Evolutionary conservation across 23 red algal species (phyloP).

Genomic region (Rhodosorus marinus): DNA sequence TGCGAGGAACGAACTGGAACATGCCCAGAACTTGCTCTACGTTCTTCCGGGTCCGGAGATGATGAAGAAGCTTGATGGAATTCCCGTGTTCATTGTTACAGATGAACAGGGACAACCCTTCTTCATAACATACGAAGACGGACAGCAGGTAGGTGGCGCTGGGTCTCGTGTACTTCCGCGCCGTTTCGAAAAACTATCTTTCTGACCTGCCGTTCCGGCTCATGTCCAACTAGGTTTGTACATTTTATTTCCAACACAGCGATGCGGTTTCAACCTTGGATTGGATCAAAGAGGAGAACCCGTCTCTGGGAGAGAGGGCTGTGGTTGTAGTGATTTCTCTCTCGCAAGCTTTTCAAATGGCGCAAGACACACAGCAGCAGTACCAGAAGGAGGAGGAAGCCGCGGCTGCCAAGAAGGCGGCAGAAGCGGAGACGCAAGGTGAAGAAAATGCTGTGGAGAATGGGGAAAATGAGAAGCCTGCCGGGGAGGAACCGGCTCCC

Average conservation of each 20-base stretch:
- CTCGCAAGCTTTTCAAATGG: conserved; percentile 64
- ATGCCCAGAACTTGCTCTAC: conserved; percentile 56
- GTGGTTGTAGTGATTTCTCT: conserved; percentile 58
- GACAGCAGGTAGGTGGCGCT: too few relatives aligned
- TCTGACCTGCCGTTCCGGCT: too few relatives aligned
- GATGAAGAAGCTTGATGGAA: conserved; percentile 68
- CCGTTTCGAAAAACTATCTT: too few relatives aligned
- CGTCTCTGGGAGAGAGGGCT: conserved; percentile 35
- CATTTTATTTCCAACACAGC: conserved; percentile 77
- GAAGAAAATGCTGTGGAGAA: too few relatives aligned
- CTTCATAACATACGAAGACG: conserved; percentile 93
- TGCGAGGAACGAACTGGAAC: conserved; percentile 54
- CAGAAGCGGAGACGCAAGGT: too few relatives aligned
- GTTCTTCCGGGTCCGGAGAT: conserved; percentile 64
- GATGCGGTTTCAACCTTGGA: conserved; percentile 63
- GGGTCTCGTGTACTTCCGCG: too few relatives aligned
- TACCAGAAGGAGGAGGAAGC: conserved; percentile 12
- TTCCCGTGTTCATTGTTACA: conserved; percentile 78
- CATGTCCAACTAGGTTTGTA: too few relatives aligned
- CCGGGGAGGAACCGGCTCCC: too few relatives aligned
- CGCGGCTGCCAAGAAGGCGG: conserved; percentile 1
- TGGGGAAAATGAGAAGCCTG: too few relatives aligned
- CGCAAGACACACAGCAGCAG: conserved; percentile 78
- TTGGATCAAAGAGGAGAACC: conserved; percentile 80
- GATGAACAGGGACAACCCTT: conserved; percentile 84